These are phyloP conservation scores for Phoenix roebelenii DNA, from an alignment of 176 grass and related monocot species.

Conservation along the genomic window DNA sequence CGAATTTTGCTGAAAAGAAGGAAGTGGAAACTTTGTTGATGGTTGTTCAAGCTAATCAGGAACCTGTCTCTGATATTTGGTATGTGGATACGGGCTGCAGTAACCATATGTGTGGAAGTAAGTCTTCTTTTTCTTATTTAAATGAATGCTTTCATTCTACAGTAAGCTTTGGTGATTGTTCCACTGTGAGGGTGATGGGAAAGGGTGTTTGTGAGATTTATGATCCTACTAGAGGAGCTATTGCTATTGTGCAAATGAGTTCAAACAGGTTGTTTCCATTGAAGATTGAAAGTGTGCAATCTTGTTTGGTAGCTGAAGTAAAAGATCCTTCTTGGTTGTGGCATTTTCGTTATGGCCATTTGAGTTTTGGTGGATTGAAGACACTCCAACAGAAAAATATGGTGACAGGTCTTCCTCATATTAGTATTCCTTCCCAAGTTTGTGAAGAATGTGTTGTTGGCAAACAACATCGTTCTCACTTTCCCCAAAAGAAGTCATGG, in stretches of 20 bases:
- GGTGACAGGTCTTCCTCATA: neutral
- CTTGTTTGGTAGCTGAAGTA: neutral
- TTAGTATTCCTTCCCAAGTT: neutral
- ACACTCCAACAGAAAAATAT: neutral
- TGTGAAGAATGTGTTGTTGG: slow-evolving; percentile 8
- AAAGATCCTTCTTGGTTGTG: neutral
- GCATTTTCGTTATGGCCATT: slow-evolving; percentile 9
- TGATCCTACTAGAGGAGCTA: neutral
- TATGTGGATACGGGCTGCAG: neutral
- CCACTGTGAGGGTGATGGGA: neutral
- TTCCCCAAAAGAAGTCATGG: no score
- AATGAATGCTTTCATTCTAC: neutral
- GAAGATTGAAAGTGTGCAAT: neutral
- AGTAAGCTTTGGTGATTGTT: neutral
- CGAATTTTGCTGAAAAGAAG: neutral
- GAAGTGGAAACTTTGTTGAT: neutral
- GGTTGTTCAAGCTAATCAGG: neutral
- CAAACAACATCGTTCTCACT: neutral
- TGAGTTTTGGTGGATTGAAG: slow-evolving; percentile 1
- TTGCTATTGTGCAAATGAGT: neutral
- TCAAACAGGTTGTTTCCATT: neutral
- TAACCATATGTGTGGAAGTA: neutral
- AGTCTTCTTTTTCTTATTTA: neutral
- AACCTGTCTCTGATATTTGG: neutral
- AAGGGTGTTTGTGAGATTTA: neutral